Base-by-base conservation (phyloP, 2,329 filamentous ascomycete species). In the Epichloe typhina region DNA sequence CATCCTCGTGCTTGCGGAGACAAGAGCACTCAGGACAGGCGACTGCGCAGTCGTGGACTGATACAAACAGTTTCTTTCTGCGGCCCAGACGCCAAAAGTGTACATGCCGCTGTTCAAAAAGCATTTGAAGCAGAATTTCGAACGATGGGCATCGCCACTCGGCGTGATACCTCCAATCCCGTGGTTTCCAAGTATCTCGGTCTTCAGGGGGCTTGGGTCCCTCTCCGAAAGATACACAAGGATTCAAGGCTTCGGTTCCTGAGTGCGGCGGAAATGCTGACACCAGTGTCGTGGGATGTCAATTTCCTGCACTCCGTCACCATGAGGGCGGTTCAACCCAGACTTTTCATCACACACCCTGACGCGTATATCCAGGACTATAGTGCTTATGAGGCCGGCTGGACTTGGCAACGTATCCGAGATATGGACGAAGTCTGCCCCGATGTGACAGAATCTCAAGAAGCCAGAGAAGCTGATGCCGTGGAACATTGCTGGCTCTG, bases 281-380 rank as follows among this genome's bases (percentile, higher is more conserved):
- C 83, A 1, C 79, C 84, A 0, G 76, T 82, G 1, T 66, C 82
- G 3, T 91, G 86, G 86, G 79, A 82, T 48, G 78, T 82, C 2
- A 72, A 78, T 9, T 90, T 90, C 55, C 72, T 91, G 31, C 74
- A 74, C 47, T 82, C 83, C 46, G 78, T 89, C 38, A 77, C 86
- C 59, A 90, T 90, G 86, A 80, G 83, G 59, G 75, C 80, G 33
- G 74, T 77, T 9, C 74, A 77, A 55, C 80, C 82, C 54, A 76
- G 86, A 8, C 74, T 91, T 12, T 91, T 86, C 65, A 74, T 90
- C 52, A 91, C 86, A 1, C 83, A 87, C 52, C 78, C 82, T 3
- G 81, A 85, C 56, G 83, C 83, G 1, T 91, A 91, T 56, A 67
- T 86, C 2, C 86, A 91, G 60, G 77, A 81, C 54, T 64, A 69